Base-by-base conservation (phyloP, 1,284 basidiomycete species). In the Apiotrichum sp. region DNA sequence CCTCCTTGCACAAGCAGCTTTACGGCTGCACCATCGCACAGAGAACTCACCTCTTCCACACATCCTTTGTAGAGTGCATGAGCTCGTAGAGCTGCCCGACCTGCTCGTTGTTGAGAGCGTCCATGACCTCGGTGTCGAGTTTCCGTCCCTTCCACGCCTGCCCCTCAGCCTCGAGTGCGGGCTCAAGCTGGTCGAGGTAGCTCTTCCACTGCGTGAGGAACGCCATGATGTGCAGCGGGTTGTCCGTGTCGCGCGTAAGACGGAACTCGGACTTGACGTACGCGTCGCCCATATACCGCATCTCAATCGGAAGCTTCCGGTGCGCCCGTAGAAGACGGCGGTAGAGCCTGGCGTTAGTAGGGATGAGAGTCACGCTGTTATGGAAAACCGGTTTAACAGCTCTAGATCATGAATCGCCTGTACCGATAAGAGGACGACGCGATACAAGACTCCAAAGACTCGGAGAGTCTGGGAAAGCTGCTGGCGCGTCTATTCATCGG, bases 151-250 rank as follows among this genome's bases (percentile, higher is more conserved):
- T 75, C 71, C 86, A 89, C 50, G 7, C 65, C 66, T 59, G 77
- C 14, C 47, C 49, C 46, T 53, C 51, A 29, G 38, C 35, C 11
- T 38, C 42, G 36, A 59, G 35, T 35, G 45, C 47, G 14, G 55
- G 40, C 55, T 75, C 70, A 16, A 93, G 70, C 62, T 83, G 77
- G 66, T 93, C 89, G 53, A 96, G 80, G 72, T 96, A 97, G 57
- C 83, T 70, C 73, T 93, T 95, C 93, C 93, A 96, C 67, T 95
- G 88, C 4, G 86, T 86, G 14, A 96, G 79, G 70, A 97, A 97
- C 2, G 89, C 91, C 70, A 96, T 92, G 62, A 95, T 84, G 72
- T 95, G 85, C 5, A 87, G 80, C 2, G 90, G 88, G 75, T 96
- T 95, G 36, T 85, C 85, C 10, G 85, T 83, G n/a, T 81, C 78